These are phyloP conservation scores for Lactarius trivialis DNA, from an alignment of 768 basidiomycete genomes.

Conservation along the genomic window DNA sequence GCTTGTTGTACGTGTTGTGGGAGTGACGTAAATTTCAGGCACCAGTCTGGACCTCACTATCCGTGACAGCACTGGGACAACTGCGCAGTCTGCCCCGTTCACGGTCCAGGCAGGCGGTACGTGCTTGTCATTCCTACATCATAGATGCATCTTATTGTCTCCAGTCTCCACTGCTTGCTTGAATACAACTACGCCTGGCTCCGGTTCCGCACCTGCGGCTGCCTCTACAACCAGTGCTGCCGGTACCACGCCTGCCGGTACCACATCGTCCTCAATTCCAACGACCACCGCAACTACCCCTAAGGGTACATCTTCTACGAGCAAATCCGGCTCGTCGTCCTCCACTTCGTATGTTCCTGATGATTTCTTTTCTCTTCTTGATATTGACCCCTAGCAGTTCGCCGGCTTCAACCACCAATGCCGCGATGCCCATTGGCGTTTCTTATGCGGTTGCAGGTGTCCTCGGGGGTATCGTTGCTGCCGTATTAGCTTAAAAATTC, in stretches of 20 bases:
- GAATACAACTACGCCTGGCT: conserved; percentile 24
- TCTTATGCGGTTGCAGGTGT: conserved; percentile 35
- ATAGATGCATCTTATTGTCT: neutral
- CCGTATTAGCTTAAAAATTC: conserved; percentile 33
- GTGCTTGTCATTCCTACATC: conserved; percentile 9
- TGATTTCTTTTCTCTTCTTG: no score
- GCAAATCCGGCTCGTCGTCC: neutral
- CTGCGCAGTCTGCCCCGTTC: conserved; percentile 48
- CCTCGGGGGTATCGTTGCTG: conserved; percentile 34
- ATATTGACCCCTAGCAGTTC: neutral
- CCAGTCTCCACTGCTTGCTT: conserved; percentile 36
- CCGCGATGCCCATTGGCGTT: conserved; percentile 33
- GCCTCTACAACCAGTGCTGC: conserved; percentile 7
- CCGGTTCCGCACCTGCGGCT: neutral
- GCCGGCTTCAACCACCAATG: conserved; percentile 23
- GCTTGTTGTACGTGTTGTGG: neutral
- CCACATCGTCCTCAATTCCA: neutral
- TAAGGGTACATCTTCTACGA: no score
- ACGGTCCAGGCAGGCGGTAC: conserved; percentile 35
- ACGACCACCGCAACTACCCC: neutral
- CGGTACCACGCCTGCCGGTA: neutral
- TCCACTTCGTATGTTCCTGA: neutral
- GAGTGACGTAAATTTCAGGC: conserved; percentile 31
- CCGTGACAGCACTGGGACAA: conserved; percentile 51
- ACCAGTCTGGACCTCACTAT: conserved; percentile 50